A percentile compares a stretch with the other conserved stretches of the same genome.
Evolutionary conservation across 2,329 filamentous ascomycete species (phyloP).

Genomic region (Verticillium nubilum): DNA sequence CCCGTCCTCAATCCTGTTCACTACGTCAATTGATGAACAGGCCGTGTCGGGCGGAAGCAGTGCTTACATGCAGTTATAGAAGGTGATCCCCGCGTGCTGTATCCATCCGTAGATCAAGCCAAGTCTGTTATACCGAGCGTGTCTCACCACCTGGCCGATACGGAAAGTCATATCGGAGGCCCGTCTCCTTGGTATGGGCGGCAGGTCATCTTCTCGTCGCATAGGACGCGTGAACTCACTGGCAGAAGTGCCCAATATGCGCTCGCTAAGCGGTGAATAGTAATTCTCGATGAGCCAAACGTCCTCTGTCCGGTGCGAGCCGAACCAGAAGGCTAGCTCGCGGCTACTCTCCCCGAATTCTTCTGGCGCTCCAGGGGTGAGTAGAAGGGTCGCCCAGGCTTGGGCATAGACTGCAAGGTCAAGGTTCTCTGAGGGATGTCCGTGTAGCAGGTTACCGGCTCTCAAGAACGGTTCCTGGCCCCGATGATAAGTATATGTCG

Average conservation of each 20-base stretch:
- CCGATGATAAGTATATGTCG: conserved; percentile 43
- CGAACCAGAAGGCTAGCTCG: conserved; percentile 39
- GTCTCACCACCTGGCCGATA: conserved; percentile 79
- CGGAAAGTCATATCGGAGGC: conserved; percentile 38
- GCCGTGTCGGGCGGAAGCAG: not conserved
- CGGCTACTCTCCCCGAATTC: conserved; percentile 11
- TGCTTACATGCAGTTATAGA: conserved; percentile 81
- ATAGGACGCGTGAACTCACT: conserved; percentile 24
- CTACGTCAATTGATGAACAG: not conserved
- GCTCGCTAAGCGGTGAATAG: conserved; percentile 56
- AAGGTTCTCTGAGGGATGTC: conserved; percentile 47
- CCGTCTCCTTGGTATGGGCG: conserved; percentile 29
- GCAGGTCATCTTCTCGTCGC: conserved; percentile 36
- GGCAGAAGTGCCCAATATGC: conserved; percentile 14
- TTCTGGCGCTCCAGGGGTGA: conserved; percentile 29
- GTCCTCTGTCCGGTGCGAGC: conserved; percentile 50
- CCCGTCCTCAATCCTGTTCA: conserved; percentile 3
- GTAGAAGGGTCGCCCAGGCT: conserved; percentile 63
- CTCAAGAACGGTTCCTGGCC: not conserved
- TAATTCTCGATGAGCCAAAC: conserved; percentile 64
- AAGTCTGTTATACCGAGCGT: conserved; percentile 72
- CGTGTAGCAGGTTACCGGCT: conserved; percentile 25
- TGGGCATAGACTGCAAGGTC: conserved; percentile 63
- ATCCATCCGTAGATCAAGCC: conserved; percentile 91
- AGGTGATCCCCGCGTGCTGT: conserved; percentile 36